Base-by-base conservation (phyloP, 805 yeast genomes). In the Yarrowia sp. region DNA sequence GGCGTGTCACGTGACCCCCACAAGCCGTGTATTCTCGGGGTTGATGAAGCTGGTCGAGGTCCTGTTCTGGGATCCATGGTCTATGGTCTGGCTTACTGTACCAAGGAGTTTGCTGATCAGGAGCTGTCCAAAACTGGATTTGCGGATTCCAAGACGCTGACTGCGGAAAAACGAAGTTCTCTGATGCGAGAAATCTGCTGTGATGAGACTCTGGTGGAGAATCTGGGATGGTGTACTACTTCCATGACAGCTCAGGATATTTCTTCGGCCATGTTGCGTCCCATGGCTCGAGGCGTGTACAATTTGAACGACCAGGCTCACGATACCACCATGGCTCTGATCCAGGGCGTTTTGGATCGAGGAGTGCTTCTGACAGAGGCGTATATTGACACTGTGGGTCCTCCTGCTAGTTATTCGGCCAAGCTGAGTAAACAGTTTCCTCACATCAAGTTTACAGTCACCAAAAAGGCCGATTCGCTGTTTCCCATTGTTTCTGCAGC, bases 21-120 rank as follows among this genome's bases (percentile, higher is more conserved):
- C 24, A 30, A 58, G 14, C 51, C 49, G 2, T 58, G 63, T 17
- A 80, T 86, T 9, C 75, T 95, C 11, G 99, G 99, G 0, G 96
- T 95, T 0, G 99, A 95, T 75, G 99, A 95, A 74, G 99, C 99
- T 0, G 99, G 99, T 0, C 81, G 99, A 69, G 99, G 99, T 0
- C 99, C 99, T 0, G 98, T 96, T 0, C 71, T 96, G 43, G 99
- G 99, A 0, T 96, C 98, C 0, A 95, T 95, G 99, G 99, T 95
- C 1, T 95, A 95, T 72, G 96, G 96, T 3, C 79, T 91, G 7
- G 86, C 95, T 3, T 95, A 91, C 72, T 87, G 96, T 67, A 75
- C 86, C 12, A 80, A 81, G 54, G 74, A 77, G 0, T 89, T 83
- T 77, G 67, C 74, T 68, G 68, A 81, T 1, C 22, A 21, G 11